Conservation (phyloP, 345 rosid species). For the Lumnitzera racemosa region DNA sequence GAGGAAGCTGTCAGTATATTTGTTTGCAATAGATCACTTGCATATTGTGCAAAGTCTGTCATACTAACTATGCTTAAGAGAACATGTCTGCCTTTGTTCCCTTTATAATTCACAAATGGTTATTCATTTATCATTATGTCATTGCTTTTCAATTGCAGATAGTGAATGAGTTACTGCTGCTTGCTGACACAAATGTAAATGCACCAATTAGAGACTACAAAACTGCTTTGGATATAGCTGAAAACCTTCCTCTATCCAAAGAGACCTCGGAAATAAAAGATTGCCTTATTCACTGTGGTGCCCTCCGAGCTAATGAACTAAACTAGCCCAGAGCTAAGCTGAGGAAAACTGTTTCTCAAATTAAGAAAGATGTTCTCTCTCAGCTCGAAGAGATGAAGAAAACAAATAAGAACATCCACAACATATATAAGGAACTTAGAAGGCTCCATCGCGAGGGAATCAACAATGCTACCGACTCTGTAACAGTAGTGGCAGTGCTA, state of each 20-base stretch:
- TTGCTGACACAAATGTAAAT: slow-evolving; percentile 14
- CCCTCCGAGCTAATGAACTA: slow-evolving; percentile 11
- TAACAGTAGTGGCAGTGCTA: slow-evolving; percentile 23
- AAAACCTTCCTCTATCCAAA: slow-evolving; percentile 15
- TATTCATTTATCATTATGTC: not conserved
- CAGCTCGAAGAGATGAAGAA: slow-evolving; percentile 11
- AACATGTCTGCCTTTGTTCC: too few relatives aligned
- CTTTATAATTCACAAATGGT: not conserved
- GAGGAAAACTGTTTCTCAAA: slow-evolving; percentile 12
- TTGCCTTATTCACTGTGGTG: slow-evolving; percentile 7
- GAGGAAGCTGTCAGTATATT: too few relatives aligned
- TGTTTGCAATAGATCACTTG: too few relatives aligned
- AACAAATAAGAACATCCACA: slow-evolving; percentile 13
- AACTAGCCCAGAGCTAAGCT: slow-evolving; percentile 17
- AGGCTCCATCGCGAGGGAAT: slow-evolving; percentile 20
- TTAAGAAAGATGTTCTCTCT: slow-evolving; percentile 9
- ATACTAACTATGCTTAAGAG: too few relatives aligned
- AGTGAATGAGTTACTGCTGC: slow-evolving; percentile 8
- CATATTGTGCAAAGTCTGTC: too few relatives aligned
- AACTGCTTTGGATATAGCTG: slow-evolving; percentile 16
- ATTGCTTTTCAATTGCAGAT: slow-evolving; percentile 5
- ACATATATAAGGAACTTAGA: slow-evolving; percentile 16
- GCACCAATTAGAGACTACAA: slow-evolving; percentile 15
- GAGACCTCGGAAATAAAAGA: slow-evolving; percentile 14
- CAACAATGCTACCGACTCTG: slow-evolving; percentile 21